phyloP scores from a whole-genome alignment of 2,329 filamentous ascomycete species.

The Ceratocystis eucalypticola region DNA sequence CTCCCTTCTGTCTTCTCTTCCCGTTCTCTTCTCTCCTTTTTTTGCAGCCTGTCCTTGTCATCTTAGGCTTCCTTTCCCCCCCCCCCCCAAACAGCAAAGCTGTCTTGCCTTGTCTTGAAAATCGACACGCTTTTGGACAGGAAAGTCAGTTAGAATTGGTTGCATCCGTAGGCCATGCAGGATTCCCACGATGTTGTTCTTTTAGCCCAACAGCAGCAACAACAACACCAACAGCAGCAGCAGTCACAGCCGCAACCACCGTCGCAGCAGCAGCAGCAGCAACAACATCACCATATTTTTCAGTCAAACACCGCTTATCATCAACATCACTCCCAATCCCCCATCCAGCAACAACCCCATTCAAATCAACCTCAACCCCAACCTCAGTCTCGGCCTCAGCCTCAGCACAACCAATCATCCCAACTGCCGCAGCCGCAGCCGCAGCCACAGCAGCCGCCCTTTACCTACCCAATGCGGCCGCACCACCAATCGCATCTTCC shows the following conservation, averaged over 20 bases:
- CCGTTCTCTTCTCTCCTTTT: background rate
- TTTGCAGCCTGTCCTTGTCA: background rate
- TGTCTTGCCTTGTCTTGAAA: background rate
- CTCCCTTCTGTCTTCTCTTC: background rate
- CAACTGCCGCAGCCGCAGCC: conserved; percentile 38
- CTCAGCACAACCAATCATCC: conserved; percentile 22
- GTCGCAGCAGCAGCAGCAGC: conserved; percentile 19
- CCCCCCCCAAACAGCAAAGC: no score
- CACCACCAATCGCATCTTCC: conserved; percentile 62
- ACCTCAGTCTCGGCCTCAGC: conserved; percentile 28
- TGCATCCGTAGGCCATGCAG: conserved; percentile 16
- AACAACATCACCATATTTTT: background rate
- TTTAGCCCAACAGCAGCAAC: conserved; percentile 16
- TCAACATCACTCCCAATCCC: conserved; percentile 8
- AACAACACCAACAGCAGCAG: conserved; percentile 22
- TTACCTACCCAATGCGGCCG: conserved; percentile 73
- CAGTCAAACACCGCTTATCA: background rate
- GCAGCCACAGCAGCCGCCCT: conserved; percentile 47
- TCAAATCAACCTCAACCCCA: conserved; percentile 7
- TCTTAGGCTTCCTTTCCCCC: background rate
- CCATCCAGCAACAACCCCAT: conserved; percentile 4
- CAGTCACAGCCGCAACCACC: conserved; percentile 22
- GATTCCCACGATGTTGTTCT: conserved; percentile 19
- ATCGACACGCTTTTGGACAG: background rate
- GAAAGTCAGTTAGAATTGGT: background rate